These are phyloP conservation scores for Nemania sp. DNA, from an alignment of 2,329 filamentous ascomycete species.

Conservation along the genomic window DNA sequence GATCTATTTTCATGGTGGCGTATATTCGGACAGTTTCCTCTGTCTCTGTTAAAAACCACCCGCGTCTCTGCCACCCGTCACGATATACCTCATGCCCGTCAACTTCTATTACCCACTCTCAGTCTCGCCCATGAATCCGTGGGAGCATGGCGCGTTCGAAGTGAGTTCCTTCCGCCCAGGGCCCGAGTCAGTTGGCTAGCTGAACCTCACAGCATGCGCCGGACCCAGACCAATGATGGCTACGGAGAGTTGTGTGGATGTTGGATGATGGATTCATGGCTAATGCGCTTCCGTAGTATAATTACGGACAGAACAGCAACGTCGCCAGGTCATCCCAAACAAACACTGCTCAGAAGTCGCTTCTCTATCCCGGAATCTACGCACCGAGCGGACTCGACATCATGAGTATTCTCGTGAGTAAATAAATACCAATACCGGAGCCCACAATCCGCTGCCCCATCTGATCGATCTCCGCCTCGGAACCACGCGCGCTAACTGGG, in stretches of 20 bases:
- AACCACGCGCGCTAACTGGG: neutral
- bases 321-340: neutral
- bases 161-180: conserved; percentile 13
- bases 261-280: neutral
- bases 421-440: no score
- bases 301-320: conserved; percentile 7
- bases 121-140: conserved; percentile 24
- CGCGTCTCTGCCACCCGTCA: neutral
- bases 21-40: no score
- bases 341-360: conserved; percentile 44
- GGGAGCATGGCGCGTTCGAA: conserved; percentile 26
- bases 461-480: neutral
- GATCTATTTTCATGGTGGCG: neutral
- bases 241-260: neutral
- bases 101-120: neutral
- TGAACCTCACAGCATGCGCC: neutral
- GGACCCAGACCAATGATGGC: no score
- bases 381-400: conserved; percentile 60
- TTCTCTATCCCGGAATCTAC: conserved; percentile 62
- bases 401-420: conserved; percentile 59
- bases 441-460: neutral
- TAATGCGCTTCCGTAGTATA: conserved; percentile 19
- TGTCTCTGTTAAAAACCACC: neutral
- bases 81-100: conserved; percentile 1
- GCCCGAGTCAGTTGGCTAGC: neutral